Evolutionary conservation across 768 basidiomycete genomes (phyloP).

Genomic region (Termitomyces eurrhizus): DNA sequence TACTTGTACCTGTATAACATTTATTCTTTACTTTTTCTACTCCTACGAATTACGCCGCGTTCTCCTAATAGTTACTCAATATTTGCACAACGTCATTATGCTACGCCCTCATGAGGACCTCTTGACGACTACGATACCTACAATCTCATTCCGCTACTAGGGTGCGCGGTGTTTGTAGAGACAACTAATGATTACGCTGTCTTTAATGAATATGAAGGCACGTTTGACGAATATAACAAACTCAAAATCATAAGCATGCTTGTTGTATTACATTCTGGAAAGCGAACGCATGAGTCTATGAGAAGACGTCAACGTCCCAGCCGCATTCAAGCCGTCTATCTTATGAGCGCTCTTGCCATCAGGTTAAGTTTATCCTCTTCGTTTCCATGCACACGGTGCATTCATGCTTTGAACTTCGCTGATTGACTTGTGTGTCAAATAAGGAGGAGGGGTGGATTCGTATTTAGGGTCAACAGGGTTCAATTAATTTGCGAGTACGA

Average conservation of each 20-base stretch:
- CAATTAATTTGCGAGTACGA: slow-evolving; percentile 1
- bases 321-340: not conserved
- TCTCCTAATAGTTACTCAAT: slow-evolving; percentile 6
- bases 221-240: not conserved
- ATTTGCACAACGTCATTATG: not conserved
- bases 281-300: not conserved
- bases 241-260: not conserved
- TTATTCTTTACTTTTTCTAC: slow-evolving; percentile 7
- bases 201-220: slow-evolving; percentile 7
- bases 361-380: slow-evolving; percentile 2
- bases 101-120: not conserved
- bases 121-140: not conserved
- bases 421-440: not conserved
- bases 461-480: not conserved
- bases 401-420: not conserved
- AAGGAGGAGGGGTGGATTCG: not conserved
- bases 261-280: not conserved
- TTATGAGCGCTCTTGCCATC: not conserved
- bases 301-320: not conserved
- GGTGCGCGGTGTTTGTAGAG: slow-evolving; percentile 7
- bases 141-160: not conserved
- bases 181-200: slow-evolving; percentile 12
- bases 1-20: slow-evolving; percentile 9
- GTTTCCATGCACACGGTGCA: not conserved
- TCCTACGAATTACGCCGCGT: slow-evolving; percentile 7